Conservation (phyloP, 202 grass and related monocot genomes). For the Zizania palustris region DNA sequence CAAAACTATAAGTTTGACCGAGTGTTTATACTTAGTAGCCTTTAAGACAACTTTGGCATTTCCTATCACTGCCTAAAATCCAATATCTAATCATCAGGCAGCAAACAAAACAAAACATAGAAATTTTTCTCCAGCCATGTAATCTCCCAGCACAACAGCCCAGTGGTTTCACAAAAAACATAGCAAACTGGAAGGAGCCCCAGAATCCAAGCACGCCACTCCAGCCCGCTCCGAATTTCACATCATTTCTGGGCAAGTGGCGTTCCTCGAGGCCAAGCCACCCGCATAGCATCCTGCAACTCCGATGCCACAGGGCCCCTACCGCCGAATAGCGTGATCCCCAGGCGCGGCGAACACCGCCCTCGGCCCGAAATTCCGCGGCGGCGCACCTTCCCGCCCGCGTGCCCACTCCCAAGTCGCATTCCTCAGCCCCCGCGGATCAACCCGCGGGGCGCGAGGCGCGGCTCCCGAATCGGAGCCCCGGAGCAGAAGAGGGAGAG, state of each 20-base stretch:
- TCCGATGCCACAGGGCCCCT: not conserved
- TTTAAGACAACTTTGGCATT: not conserved
- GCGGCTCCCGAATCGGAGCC: constrained; percentile 23
- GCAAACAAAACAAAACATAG: not conserved
- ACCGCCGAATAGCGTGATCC: constrained; percentile 31
- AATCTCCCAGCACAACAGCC: constrained; percentile 1
- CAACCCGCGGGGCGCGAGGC: constrained; percentile 20
- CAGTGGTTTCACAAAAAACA: not conserved
- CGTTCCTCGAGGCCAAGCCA: not conserved
- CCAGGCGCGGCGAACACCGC: not conserved
- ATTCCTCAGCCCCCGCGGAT: constrained; percentile 41
- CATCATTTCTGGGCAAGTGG: not conserved
- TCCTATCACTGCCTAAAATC: not conserved
- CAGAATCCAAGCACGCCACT: constrained; percentile 14
- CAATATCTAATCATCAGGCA: not conserved
- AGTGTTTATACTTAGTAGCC: not conserved
- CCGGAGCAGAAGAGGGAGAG: constrained; percentile 26
- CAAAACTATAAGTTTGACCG: not conserved
- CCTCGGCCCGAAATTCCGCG: constrained; percentile 29
- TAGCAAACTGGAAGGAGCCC: not conserved
- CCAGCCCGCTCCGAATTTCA: not conserved
- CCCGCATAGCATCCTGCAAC: not conserved
- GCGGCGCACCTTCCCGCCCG: not conserved
- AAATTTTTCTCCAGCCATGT: not conserved
- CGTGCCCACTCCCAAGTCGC: constrained; percentile 1